phyloP scores from a whole-genome alignment of 129 eudicot genomes.

The Oenanthe sinensis region DNA sequence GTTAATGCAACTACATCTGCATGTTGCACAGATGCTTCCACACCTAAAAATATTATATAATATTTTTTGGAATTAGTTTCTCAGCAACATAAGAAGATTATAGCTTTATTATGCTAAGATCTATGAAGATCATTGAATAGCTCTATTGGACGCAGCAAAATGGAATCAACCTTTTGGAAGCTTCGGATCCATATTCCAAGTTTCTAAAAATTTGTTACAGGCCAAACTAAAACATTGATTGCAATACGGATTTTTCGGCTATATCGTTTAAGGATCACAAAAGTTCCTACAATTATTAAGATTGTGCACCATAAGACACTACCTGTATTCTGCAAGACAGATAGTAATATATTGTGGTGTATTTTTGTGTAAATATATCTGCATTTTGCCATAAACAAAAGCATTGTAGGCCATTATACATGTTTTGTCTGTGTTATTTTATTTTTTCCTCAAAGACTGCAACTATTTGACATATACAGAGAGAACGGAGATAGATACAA shows the following conservation, averaged over 20 bases:
- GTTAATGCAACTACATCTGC: slow-evolving; percentile 78
- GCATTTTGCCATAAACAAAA: background rate
- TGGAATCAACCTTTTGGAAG: background rate
- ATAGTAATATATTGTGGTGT: background rate
- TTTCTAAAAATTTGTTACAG: background rate
- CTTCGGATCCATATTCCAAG: background rate
- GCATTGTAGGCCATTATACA: background rate
- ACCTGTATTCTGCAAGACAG: background rate
- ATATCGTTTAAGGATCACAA: background rate
- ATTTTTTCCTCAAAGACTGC: background rate
- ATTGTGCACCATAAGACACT: background rate
- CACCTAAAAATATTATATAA: slow-evolving; percentile 35
- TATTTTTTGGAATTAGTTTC: background rate
- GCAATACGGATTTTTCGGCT: background rate
- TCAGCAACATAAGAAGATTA: background rate
- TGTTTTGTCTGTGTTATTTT: background rate
- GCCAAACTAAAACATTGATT: background rate
- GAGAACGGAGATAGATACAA: background rate
- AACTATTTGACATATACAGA: background rate
- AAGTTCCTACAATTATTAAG: background rate
- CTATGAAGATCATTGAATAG: background rate
- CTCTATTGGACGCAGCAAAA: background rate
- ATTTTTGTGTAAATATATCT: background rate
- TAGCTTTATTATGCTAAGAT: too few relatives aligned
- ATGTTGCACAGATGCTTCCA: slow-evolving; percentile 45